phyloP scores from a whole-genome alignment of 495 filamentous ascomycete species.

The Tetracladium setigerum region DNA sequence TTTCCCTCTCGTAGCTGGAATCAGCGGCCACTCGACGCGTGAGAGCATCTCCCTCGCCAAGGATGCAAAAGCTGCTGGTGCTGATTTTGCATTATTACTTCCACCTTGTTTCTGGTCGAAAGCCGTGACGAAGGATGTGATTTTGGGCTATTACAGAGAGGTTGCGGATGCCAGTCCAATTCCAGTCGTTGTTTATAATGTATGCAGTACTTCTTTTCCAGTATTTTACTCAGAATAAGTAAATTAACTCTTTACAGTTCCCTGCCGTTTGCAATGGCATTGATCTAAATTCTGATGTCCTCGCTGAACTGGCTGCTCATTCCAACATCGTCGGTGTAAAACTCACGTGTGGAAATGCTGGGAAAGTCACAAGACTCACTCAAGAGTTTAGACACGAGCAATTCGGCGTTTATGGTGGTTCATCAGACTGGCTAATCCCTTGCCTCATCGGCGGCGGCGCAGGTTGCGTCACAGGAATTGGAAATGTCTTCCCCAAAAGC shows the following conservation, averaged over 20 bases:
- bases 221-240: too few relatives aligned
- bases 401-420: constrained; percentile 23
- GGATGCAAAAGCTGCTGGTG: constrained; percentile 25
- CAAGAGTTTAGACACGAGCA: constrained; percentile 8
- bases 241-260: constrained; percentile 1
- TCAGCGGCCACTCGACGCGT: constrained; percentile 17
- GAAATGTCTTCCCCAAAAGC: constrained; percentile 22
- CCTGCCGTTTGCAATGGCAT: constrained; percentile 22
- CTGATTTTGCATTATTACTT: constrained; percentile 31
- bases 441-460: constrained; percentile 20
- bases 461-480: constrained; percentile 25
- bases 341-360: constrained; percentile 29
- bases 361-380: constrained; percentile 21
- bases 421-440: constrained; percentile 25
- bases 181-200: constrained; percentile 26
- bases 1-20: constrained; percentile 25
- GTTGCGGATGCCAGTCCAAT: constrained; percentile 22
- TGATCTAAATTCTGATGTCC: constrained; percentile 28
- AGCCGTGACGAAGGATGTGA: constrained; percentile 17
- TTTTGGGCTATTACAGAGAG: constrained; percentile 19
- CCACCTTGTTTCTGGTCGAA: constrained; percentile 20
- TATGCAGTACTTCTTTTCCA: too few relatives aligned
- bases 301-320: constrained; percentile 20
- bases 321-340: constrained; percentile 32
- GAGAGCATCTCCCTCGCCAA: constrained; percentile 20